Evolutionary conservation across 169 alveolate species (phyloP).

Genomic region (Cryptosporidium meleagridis): DNA sequence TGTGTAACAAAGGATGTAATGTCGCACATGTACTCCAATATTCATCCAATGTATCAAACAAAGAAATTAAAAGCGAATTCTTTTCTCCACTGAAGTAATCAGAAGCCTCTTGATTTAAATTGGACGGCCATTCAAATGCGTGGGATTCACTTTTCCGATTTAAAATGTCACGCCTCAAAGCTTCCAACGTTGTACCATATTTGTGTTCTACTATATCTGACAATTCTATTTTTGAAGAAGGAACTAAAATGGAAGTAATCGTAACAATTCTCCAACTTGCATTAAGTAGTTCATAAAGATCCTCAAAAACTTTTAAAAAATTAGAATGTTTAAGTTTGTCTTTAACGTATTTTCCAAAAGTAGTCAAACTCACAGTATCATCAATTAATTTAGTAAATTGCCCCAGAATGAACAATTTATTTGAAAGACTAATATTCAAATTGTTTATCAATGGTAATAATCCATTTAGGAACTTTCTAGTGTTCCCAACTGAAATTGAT

Average conservation of each 20-base stretch:
- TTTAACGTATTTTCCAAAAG: constrained; percentile 21
- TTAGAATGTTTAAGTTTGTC: neutral
- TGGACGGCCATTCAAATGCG: constrained; percentile 43
- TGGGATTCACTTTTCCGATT: constrained; percentile 25
- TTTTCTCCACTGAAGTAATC: constrained; percentile 3
- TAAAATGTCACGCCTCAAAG: constrained; percentile 41
- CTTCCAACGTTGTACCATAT: constrained; percentile 68
- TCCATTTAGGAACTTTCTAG: constrained; percentile 53
- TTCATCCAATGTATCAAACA: constrained; percentile 71
- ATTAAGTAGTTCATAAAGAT: constrained; percentile 45
- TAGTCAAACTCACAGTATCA: neutral
- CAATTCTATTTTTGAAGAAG: constrained; percentile 51
- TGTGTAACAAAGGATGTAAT: constrained; percentile 49
- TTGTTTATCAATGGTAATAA: constrained; percentile 20
- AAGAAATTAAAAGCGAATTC: constrained; percentile 28
- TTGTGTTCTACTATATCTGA: constrained; percentile 50
- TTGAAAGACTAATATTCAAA: constrained; percentile 2
- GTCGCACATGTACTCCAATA: constrained; percentile 56
- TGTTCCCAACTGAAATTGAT: constrained; percentile 73
- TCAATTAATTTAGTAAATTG: constrained; percentile 7
- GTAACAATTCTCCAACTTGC: constrained; percentile 63
- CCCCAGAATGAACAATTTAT: constrained; percentile 5
- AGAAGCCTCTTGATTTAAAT: constrained; percentile 2
- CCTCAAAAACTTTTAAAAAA: constrained; percentile 24
- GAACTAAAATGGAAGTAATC: constrained; percentile 64